Percentiles rank a stretch among this genome's conserved stretches.
Evolutionary conservation across 2,329 filamentous ascomycete genomes (phyloP).

Genomic region (Fusarium verrucosum): DNA sequence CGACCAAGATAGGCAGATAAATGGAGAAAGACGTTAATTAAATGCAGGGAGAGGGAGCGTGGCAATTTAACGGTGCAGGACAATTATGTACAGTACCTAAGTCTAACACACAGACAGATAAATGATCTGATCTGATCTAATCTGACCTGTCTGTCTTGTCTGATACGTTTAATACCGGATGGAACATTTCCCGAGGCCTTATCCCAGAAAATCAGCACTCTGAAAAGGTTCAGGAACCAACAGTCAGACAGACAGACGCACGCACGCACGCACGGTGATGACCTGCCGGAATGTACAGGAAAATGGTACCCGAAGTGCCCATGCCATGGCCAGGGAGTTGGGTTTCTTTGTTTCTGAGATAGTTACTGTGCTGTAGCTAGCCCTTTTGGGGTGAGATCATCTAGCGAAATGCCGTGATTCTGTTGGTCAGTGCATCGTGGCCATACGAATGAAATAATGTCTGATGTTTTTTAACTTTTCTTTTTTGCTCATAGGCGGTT

Average conservation of each 20-base stretch:
- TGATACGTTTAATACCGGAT: slow-evolving; percentile 4
- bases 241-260: slow-evolving; percentile 1
- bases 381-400: slow-evolving; percentile 1
- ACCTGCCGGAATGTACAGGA: slow-evolving; percentile 6
- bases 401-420: not conserved
- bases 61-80: slow-evolving; percentile 16
- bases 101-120: too few species aligned
- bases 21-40: not conserved
- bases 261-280: slow-evolving; percentile 5
- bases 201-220: slow-evolving; percentile 7
- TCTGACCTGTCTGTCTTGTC: not conserved
- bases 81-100: too few species aligned
- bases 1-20: slow-evolving; percentile 23
- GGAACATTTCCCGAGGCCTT: not conserved
- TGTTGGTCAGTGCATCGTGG: slow-evolving; percentile 19
- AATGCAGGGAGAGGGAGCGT: slow-evolving; percentile 14
- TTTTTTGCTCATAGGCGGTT: not conserved
- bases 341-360: slow-evolving; percentile 21
- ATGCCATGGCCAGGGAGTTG: slow-evolving; percentile 36
- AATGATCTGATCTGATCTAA: slow-evolving; percentile 25
- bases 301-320: slow-evolving; percentile 14
- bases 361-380: too few species aligned
- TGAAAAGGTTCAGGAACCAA: slow-evolving; percentile 13
- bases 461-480: slow-evolving; percentile 4
- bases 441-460: not conserved